Conservation (phyloP, 1,139 yeast genomes). For the Yamadazyma jaroonii region DNA sequence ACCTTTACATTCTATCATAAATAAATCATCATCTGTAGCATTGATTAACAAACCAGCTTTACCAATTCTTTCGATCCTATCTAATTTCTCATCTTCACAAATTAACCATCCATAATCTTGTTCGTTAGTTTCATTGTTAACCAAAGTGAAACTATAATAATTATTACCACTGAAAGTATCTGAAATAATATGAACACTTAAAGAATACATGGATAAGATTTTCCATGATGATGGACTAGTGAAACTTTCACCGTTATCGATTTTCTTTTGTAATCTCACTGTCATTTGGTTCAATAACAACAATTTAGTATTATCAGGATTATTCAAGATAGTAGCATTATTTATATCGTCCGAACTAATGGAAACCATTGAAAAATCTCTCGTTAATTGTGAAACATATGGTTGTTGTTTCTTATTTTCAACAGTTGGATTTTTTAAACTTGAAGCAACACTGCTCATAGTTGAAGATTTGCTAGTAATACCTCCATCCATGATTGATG, state of each 20-base stretch:
- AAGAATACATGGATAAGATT: conserved; percentile 38
- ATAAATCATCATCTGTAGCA: conserved; percentile 31
- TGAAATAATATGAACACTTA: conserved; percentile 27
- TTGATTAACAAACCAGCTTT: conserved; percentile 45
- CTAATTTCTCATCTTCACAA: conserved; percentile 27
- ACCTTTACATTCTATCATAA: conserved; percentile 48
- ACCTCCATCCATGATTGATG: conserved; percentile 33
- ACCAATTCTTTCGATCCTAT: conserved; percentile 39
- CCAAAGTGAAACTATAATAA: conserved; percentile 30
- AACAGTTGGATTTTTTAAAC: not conserved
- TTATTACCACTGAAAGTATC: conserved; percentile 25
- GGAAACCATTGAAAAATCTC: conserved; percentile 15
- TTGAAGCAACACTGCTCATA: conserved; percentile 30
- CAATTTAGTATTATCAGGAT: conserved; percentile 20
- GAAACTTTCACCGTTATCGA: conserved; percentile 29
- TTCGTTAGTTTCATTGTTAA: conserved; percentile 15
- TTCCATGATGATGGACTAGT: conserved; percentile 44
- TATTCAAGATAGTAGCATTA: conserved; percentile 20
- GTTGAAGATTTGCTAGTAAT: conserved; percentile 34
- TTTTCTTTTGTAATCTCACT: conserved; percentile 38
- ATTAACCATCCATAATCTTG: conserved; percentile 34
- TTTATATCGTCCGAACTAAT: conserved; percentile 19
- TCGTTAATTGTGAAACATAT: conserved; percentile 7
- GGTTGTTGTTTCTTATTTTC: not conserved
- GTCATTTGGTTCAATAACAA: conserved; percentile 30